Percentiles rank a stretch among this genome's conserved stretches.
Evolutionary conservation across 768 basidiomycete species (phyloP).

Genomic region (Phlebiopsis gigantea): DNA sequence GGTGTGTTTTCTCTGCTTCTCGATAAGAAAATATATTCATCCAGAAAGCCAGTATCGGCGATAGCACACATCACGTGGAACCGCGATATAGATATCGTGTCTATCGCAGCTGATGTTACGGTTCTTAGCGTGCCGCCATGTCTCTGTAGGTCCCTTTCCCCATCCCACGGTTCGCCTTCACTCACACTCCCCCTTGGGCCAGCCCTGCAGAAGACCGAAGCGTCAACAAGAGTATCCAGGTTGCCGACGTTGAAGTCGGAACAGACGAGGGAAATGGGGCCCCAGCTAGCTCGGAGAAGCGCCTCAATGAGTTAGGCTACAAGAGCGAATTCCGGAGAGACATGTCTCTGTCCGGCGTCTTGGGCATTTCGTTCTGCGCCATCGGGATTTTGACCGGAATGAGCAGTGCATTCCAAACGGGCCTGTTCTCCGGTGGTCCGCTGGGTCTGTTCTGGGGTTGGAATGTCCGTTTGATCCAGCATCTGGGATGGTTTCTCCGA

Average conservation of each 20-base stretch:
- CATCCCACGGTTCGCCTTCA: too few species aligned
- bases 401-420: slow-evolving; percentile 56
- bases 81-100: too few species aligned
- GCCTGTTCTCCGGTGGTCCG: slow-evolving; percentile 53
- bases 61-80: too few species aligned
- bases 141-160: too few species aligned
- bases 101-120: too few species aligned
- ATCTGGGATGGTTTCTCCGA: slow-evolving; percentile 22
- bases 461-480: too few species aligned
- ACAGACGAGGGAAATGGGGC: not conserved
- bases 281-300: slow-evolving; percentile 28
- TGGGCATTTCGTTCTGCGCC: slow-evolving; percentile 56
- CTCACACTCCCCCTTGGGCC: too few species aligned
- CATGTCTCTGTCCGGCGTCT: slow-evolving; percentile 54
- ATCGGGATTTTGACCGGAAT: slow-evolving; percentile 58
- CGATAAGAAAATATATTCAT: not conserved
- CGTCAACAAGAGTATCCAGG: not conserved
- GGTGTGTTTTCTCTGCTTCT: not conserved
- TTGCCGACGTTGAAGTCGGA: not conserved
- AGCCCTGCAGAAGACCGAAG: not conserved
- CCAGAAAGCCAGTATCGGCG: too few species aligned
- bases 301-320: slow-evolving; percentile 48
- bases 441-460: slow-evolving; percentile 59
- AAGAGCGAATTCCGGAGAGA: slow-evolving; percentile 51
- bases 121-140: too few species aligned